A percentile compares a stretch with the other conserved stretches of the same genome.
These are phyloP conservation scores for Chlorella sp. DNA, from an alignment of 139 green algal genomes.

Conservation along the genomic window DNA sequence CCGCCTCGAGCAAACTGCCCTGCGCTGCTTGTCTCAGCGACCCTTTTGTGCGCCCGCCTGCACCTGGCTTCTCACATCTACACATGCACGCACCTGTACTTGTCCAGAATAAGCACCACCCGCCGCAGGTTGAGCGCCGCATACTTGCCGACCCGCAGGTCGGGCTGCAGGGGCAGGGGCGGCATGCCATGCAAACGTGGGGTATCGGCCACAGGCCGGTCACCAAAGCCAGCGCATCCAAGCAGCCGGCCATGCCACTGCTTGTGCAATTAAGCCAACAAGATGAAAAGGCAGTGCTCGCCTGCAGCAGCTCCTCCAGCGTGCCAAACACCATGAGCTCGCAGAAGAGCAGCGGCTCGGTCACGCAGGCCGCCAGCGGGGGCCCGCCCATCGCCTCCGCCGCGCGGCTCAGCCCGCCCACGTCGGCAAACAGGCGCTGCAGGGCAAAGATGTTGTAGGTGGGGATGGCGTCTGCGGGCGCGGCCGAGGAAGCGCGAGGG, in stretches of 20 bases:
- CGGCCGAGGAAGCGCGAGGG: not conserved
- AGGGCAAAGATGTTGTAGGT: constrained; percentile 74
- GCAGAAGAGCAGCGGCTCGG: constrained; percentile 44
- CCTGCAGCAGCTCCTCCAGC: constrained; percentile 39
- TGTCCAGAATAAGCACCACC: constrained; percentile 24
- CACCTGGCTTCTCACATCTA: too few species aligned
- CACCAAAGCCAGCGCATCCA: too few species aligned
- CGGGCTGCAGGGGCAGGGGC: too few species aligned
- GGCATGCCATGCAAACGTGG: too few species aligned
- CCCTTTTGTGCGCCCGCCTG: too few species aligned
- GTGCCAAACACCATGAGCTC: constrained; percentile 46
- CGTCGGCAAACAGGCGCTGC: constrained; percentile 56
- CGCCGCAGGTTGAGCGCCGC: constrained; percentile 19
- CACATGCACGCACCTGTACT: not conserved
- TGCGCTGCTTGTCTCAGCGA: too few species aligned
- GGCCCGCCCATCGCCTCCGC: constrained; percentile 24
- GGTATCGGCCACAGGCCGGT: too few species aligned
- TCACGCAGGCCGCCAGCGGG: constrained; percentile 22
- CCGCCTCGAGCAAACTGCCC: too few species aligned
- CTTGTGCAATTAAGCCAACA: too few species aligned
- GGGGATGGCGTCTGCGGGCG: constrained; percentile 35
- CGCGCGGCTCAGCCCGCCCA: constrained; percentile 41
- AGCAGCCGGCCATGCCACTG: too few species aligned
- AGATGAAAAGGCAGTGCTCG: too few species aligned
- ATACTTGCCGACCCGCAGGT: constrained; percentile 13